A percentile compares a stretch with the other conserved stretches of the same genome.
These are phyloP conservation scores for Suhomyces yuchorum DNA, from an alignment of 1,139 yeast species.

Conservation along the genomic window DNA sequence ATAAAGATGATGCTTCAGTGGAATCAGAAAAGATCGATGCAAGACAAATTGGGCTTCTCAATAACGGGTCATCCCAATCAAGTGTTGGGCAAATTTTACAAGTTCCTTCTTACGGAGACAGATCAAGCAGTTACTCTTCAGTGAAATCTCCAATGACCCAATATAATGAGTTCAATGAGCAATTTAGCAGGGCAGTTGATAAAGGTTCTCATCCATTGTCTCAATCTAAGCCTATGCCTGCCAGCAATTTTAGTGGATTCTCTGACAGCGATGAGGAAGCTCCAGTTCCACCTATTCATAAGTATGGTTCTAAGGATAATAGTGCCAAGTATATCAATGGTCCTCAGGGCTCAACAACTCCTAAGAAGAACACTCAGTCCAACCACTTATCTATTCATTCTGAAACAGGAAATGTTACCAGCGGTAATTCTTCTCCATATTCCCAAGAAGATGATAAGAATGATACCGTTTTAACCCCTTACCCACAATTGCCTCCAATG, in stretches of 20 bases:
- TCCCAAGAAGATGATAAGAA: conserved; percentile 17
- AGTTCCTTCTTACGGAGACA: conserved; percentile 31
- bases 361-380: conserved; percentile 16
- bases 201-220: conserved; percentile 9
- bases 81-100: conserved; percentile 14
- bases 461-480: conserved; percentile 10
- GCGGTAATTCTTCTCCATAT: conserved; percentile 23
- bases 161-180: conserved; percentile 53
- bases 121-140: conserved; percentile 44
- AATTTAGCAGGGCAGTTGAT: conserved; percentile 35
- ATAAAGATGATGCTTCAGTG: conserved; percentile 21
- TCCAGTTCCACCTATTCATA: conserved; percentile 28
- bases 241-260: conserved; percentile 17
- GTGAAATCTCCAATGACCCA: conserved; percentile 55
- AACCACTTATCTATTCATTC: conserved; percentile 31
- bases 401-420: conserved; percentile 29
- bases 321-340: conserved; percentile 17
- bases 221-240: conserved; percentile 4
- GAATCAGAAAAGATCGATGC: conserved; percentile 31
- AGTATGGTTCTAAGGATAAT: conserved; percentile 1
- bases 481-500: conserved; percentile 18
- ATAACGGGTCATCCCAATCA: conserved; percentile 12
- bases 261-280: conserved; percentile 22
- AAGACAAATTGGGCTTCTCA: conserved; percentile 28
- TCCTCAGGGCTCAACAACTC: conserved; percentile 25